Conservation (phyloP, 441 rosid genomes). For the Populus hybrid region DNA sequence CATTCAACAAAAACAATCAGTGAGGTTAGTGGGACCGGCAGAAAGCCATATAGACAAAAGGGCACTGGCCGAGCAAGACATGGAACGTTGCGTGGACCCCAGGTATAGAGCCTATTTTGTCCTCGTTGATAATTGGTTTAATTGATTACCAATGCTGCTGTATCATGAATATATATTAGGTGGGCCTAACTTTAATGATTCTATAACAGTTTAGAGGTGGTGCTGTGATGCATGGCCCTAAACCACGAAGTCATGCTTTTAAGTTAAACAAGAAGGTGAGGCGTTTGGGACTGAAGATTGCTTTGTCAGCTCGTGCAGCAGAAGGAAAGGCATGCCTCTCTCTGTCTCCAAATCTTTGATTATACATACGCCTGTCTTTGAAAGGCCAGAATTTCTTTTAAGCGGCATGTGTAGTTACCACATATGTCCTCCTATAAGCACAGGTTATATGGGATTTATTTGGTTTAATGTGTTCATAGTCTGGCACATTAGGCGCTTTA, state of each 20-base stretch:
- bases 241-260: conserved; percentile 88
- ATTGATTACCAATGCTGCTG: conserved; percentile 10
- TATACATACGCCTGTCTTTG: neutral
- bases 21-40: conserved; percentile 96
- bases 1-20: conserved; percentile 93
- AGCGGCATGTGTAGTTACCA: neutral
- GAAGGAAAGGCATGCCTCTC: conserved; percentile 75
- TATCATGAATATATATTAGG: conserved; percentile 8
- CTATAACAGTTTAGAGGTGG: conserved; percentile 83
- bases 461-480: neutral
- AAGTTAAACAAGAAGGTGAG: conserved; percentile 86
- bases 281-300: conserved; percentile 86
- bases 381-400: neutral
- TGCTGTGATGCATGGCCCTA: conserved; percentile 86
- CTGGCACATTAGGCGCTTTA: neutral
- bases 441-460: neutral
- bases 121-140: conserved; percentile 5
- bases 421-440: neutral
- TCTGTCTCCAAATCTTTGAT: neutral
- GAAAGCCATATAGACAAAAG: conserved; percentile 84
- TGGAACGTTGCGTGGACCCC: conserved; percentile 85
- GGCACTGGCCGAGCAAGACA: conserved; percentile 91
- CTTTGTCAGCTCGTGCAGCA: conserved; percentile 84
- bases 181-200: conserved; percentile 13
- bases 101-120: conserved; percentile 40